These are phyloP conservation scores for Fusarium sp. DNA, from an alignment of 2,329 filamentous ascomycete species.

Conservation along the genomic window DNA sequence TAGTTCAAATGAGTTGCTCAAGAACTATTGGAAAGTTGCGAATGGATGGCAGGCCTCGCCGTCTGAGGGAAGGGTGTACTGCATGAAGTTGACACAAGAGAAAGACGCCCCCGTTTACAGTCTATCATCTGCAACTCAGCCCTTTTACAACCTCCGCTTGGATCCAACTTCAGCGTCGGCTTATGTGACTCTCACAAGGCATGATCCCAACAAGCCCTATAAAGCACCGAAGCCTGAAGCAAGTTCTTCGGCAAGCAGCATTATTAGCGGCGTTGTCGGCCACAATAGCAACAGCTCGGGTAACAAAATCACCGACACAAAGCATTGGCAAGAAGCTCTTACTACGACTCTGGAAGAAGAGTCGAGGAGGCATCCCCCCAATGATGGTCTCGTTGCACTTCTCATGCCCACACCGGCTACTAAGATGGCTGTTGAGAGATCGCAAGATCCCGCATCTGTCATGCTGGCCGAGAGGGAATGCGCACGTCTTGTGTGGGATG, in stretches of 20 bases:
- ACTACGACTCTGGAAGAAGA: conserved; percentile 68
- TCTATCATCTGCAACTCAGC: conserved; percentile 68
- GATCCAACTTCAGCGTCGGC: conserved; percentile 73
- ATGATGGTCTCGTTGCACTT: conserved; percentile 73
- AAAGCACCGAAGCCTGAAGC: conserved; percentile 54
- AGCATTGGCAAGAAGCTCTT: conserved; percentile 68
- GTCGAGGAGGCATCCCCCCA: conserved; percentile 62
- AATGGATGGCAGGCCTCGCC: conserved; percentile 75
- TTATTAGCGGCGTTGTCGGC: conserved; percentile 50
- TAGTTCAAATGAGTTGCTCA: conserved; percentile 70
- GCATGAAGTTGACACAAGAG: conserved; percentile 66
- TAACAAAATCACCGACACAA: conserved; percentile 51
- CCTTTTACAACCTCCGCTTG: conserved; percentile 74
- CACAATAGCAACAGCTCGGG: conserved; percentile 42
- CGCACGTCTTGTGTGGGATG: conserved; percentile 77
- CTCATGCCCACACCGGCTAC: conserved; percentile 75
- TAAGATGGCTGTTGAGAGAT: conserved; percentile 69
- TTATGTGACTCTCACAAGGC: conserved; percentile 67
- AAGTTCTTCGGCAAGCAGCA: conserved; percentile 41
- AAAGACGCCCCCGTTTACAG: conserved; percentile 74
- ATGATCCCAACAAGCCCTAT: conserved; percentile 69
- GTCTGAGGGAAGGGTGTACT: conserved; percentile 69
- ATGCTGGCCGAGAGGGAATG: conserved; percentile 75
- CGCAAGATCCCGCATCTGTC: conserved; percentile 68
- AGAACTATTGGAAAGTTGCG: conserved; percentile 73